Evolutionary conservation across 495 filamentous ascomycete species (phyloP), one percentile per base, ranked within the genome.

Genomic region (Talaromyces ruber): DNA sequence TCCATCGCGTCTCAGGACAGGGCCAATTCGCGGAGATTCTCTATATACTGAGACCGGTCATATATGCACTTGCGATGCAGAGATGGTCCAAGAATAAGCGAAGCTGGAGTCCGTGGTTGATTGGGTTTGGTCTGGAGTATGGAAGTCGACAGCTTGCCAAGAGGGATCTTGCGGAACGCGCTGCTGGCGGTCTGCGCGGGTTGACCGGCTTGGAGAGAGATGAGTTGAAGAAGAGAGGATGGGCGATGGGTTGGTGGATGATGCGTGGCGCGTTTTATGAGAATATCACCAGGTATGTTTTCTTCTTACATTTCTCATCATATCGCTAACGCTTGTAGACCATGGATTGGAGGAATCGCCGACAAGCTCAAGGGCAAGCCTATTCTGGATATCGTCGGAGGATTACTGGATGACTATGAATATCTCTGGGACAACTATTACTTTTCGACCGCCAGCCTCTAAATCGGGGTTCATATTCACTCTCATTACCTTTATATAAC

Each of bases 391-490:
- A 75, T 98, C 65, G 77, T 97, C 16, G 86, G 84, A 1, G 92
- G 87, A 58, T 82, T 98, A 24, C 68, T 98, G 60, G 93, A 96
- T 71, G 95, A 98, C 69, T 98, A 98, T 67, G 90, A 95, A 70
- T 97, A 94, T 69, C 79, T 98, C 16, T 98, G 94, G 94, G 93
- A 97, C 75, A 90, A 96, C 58, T 98, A 96, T 69, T 93, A 98
- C 74, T 98, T 98, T 72, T 81, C 86, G 11, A 89, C 86, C 11
- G 83, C 87, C 25, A 90, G 87, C 1, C 66, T 89, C 62, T 91
- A 65, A 76, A 59, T 64, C 6, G n/a, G n/a, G n/a, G n/a, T n/a
- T n/a, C n/a, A n/a, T n/a, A n/a, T n/a, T n/a, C n/a, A 29, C 51
- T 34, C n/a, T 43, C 51, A 16, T 51, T 32, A 56, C 50, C 52